These are phyloP conservation scores for Aurifilum marmelostoma DNA, from an alignment of 2,329 filamentous ascomycete genomes.

Conservation along the genomic window DNA sequence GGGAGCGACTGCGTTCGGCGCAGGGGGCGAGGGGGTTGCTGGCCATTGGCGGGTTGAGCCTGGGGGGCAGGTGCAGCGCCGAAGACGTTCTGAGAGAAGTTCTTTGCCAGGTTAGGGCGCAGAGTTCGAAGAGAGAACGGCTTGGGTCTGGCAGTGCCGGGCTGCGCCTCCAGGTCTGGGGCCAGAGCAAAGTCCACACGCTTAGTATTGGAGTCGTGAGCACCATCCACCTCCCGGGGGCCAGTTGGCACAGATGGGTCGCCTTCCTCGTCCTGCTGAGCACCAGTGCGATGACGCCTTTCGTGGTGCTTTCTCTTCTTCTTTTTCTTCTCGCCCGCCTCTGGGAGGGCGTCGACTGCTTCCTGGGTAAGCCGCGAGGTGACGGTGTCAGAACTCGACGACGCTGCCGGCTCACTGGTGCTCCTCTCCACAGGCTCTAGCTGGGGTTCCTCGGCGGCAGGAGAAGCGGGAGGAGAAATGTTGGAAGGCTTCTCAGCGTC, in stretches of 20 bases:
- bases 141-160: conserved; percentile 36
- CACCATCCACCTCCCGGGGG: conserved; percentile 16
- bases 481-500: conserved; percentile 42
- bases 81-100: conserved; percentile 64
- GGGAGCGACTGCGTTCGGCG: conserved; percentile 63
- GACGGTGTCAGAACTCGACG: conserved; percentile 26
- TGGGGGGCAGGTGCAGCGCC: conserved; percentile 33
- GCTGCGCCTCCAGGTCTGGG: conserved; percentile 38
- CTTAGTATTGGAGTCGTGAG: conserved; percentile 35
- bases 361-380: conserved; percentile 24
- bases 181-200: conserved; percentile 50
- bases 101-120: conserved; percentile 53
- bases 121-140: conserved; percentile 48
- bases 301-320: conserved; percentile 23
- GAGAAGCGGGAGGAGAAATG: conserved; percentile 5
- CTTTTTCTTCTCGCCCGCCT: conserved; percentile 32
- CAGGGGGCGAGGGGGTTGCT: conserved; percentile 40
- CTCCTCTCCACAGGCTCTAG: conserved; percentile 13
- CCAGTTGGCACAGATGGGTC: conserved; percentile 2
- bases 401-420: conserved; percentile 29
- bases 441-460: conserved; percentile 12
- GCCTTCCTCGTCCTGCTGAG: conserved; percentile 35
- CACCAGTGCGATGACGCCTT: conserved; percentile 35
- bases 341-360: conserved; percentile 22
- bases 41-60: conserved; percentile 23